Percentiles rank a stretch among this genome's conserved stretches.
phyloP scores from a whole-genome alignment of 2,329 filamentous ascomycete genomes.

The Pseudogymnoascus verrucosus region DNA sequence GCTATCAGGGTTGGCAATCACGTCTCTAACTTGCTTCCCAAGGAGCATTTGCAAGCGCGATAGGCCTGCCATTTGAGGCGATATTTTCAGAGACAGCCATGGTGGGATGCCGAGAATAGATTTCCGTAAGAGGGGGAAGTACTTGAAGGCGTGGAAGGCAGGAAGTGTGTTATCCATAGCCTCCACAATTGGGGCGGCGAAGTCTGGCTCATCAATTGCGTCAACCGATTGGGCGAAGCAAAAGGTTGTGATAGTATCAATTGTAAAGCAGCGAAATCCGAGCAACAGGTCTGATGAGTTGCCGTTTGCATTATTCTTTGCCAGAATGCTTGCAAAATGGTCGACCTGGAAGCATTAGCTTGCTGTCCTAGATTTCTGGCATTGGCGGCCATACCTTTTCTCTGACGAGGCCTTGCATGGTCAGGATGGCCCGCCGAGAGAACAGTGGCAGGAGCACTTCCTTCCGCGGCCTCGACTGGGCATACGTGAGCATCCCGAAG shows the following conservation, averaged over 20 bases:
- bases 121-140: constrained; percentile 23
- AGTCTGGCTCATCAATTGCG: constrained; percentile 30
- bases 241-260: constrained; percentile 31
- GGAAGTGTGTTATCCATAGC: constrained; percentile 31
- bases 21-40: constrained; percentile 19
- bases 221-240: constrained; percentile 33
- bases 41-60: constrained; percentile 16
- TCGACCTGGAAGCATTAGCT: constrained; percentile 16
- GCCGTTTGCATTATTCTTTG: constrained; percentile 17
- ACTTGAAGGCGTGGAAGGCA: constrained; percentile 30
- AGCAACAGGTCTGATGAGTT: constrained; percentile 22
- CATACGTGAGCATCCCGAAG: constrained; percentile 32
- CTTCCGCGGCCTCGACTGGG: constrained; percentile 31
- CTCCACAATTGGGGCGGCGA: constrained; percentile 31
- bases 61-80: constrained; percentile 18
- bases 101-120: constrained; percentile 17
- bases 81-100: constrained; percentile 15
- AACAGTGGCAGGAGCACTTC: constrained; percentile 33
- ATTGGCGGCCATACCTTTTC: constrained; percentile 22
- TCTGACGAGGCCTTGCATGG: constrained; percentile 28
- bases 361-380: neutral
- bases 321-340: constrained; percentile 25
- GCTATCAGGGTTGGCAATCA: constrained; percentile 21
- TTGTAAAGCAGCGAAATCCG: constrained; percentile 26
- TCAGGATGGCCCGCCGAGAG: constrained; percentile 29